These are phyloP conservation scores for Psilocybe mexicana DNA, from an alignment of 1,284 basidiomycete species.

Conservation along the genomic window DNA sequence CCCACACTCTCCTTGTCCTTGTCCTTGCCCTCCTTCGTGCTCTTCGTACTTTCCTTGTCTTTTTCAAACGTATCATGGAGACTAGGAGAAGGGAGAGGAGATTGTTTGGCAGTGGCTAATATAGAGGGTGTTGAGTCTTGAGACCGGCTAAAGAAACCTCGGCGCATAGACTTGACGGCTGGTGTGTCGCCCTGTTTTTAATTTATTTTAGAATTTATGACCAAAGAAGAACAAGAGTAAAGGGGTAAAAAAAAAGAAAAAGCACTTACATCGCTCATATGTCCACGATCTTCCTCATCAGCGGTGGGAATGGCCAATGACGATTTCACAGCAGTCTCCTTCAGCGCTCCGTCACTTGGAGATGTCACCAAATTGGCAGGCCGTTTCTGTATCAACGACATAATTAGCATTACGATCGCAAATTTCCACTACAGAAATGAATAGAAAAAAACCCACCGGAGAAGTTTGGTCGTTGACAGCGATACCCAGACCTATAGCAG, in stretches of 20 bases:
- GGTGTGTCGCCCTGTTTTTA: conserved; percentile 46
- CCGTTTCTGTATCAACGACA: conserved; percentile 25
- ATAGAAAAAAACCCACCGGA: conserved; percentile 26
- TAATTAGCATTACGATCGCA: background rate
- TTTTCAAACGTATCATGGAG: conserved; percentile 22
- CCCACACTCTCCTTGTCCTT: conserved; percentile 19
- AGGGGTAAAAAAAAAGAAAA: conserved; percentile 7
- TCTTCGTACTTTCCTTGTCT: conserved; percentile 23
- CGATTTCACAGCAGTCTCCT: conserved; percentile 35
- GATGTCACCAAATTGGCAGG: conserved; percentile 51
- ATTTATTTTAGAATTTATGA: background rate
- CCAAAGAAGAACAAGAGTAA: too few relatives aligned
- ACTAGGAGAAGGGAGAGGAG: conserved; percentile 25
- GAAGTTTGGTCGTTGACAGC: conserved; percentile 6
- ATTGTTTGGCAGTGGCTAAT: conserved; percentile 33
- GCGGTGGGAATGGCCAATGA: conserved; percentile 34
- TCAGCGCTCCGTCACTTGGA: conserved; percentile 62
- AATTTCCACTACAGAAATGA: too few relatives aligned
- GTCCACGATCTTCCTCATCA: conserved; percentile 62
- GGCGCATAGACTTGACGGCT: conserved; percentile 39
- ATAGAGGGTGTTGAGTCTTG: conserved; percentile 45
- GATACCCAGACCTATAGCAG: conserved; percentile 25
- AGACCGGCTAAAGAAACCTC: conserved; percentile 62
- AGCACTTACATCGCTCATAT: conserved; percentile 64
- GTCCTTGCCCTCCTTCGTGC: conserved; percentile 6